These are phyloP conservation scores for Lathyrus sativus DNA, from an alignment of 306 rosid species.

Conservation along the genomic window DNA sequence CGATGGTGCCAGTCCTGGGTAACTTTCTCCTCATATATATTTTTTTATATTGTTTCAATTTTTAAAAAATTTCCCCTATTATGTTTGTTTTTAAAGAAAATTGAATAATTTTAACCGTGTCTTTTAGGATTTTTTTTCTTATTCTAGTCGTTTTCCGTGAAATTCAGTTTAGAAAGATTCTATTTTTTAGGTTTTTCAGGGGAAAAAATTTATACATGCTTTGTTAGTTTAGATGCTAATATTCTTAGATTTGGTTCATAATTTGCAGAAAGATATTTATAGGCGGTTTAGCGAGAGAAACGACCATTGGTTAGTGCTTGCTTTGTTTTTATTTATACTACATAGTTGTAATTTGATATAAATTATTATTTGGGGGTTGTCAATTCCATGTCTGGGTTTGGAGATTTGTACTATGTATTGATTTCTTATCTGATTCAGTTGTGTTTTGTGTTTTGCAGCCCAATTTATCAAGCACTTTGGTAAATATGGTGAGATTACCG, in stretches of 20 bases:
- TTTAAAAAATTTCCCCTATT: neutral
- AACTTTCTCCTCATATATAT: neutral
- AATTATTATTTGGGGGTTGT: slow-evolving; percentile 27
- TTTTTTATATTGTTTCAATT: neutral
- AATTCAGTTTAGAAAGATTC: slow-evolving; percentile 8
- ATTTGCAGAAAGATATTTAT: slow-evolving; percentile 93
- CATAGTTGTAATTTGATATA: neutral
- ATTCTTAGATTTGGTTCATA: slow-evolving; percentile 45
- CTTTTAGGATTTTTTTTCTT: too few relatives aligned
- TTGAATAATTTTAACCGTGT: neutral
- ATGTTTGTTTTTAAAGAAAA: neutral
- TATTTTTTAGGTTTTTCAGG: neutral
- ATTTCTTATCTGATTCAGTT: slow-evolving; percentile 21
- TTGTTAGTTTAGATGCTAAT: slow-evolving; percentile 34
- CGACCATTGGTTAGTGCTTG: slow-evolving; percentile 76
- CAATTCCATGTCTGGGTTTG: slow-evolving; percentile 18
- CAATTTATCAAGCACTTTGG: slow-evolving; percentile 88
- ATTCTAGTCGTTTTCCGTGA: slow-evolving; percentile 28
- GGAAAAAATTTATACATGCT: neutral
- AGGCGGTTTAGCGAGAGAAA: slow-evolving; percentile 97
- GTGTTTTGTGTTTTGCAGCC: slow-evolving; percentile 53
- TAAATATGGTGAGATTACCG: slow-evolving; percentile 79
- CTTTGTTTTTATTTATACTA: slow-evolving; percentile 31
- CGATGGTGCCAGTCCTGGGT: slow-evolving; percentile 99
- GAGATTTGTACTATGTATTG: slow-evolving; percentile 16